phyloP scores from a whole-genome alignment of 2,329 filamentous ascomycete species.

The Talaromyces marneffei region DNA sequence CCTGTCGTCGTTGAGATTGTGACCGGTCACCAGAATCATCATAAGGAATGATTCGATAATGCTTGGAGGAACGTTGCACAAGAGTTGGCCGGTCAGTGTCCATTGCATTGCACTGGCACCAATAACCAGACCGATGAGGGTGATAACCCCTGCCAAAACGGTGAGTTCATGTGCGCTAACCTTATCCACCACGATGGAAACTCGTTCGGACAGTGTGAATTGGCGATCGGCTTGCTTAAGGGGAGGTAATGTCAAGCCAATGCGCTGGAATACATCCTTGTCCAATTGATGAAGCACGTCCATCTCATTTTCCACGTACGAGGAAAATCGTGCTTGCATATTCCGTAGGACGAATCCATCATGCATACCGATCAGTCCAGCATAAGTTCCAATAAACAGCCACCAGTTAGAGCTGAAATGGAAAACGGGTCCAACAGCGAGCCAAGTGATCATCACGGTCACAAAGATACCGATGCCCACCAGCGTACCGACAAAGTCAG shows the following conservation, averaged over 20 bases:
- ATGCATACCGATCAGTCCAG: slow-evolving; percentile 42
- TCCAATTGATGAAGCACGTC: slow-evolving; percentile 16
- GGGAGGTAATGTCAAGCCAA: background rate
- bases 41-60: slow-evolving; percentile 33
- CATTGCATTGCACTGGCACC: slow-evolving; percentile 28
- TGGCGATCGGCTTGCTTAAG: background rate
- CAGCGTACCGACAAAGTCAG: slow-evolving; percentile 39
- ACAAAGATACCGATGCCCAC: slow-evolving; percentile 37
- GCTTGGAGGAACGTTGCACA: slow-evolving; percentile 33
- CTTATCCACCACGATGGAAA: slow-evolving; percentile 21
- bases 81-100: slow-evolving; percentile 30
- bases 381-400: slow-evolving; percentile 46
- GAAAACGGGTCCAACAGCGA: slow-evolving; percentile 36
- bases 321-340: slow-evolving; percentile 29
- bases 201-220: slow-evolving; percentile 18
- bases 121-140: slow-evolving; percentile 25
- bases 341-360: slow-evolving; percentile 45
- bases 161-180: slow-evolving; percentile 27
- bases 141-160: slow-evolving; percentile 22
- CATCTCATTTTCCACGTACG: slow-evolving; percentile 19
- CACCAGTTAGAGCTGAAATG: slow-evolving; percentile 43
- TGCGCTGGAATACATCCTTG: slow-evolving; percentile 5
- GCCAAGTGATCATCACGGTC: slow-evolving; percentile 34
- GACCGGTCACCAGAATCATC: slow-evolving; percentile 30
- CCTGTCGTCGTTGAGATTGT: slow-evolving; percentile 25